Evolutionary conservation across 2,329 filamentous ascomycete species (phyloP), one percentile per base, ranked within the genome.

Genomic region (Paraphaeosphaeria minitans): DNA sequence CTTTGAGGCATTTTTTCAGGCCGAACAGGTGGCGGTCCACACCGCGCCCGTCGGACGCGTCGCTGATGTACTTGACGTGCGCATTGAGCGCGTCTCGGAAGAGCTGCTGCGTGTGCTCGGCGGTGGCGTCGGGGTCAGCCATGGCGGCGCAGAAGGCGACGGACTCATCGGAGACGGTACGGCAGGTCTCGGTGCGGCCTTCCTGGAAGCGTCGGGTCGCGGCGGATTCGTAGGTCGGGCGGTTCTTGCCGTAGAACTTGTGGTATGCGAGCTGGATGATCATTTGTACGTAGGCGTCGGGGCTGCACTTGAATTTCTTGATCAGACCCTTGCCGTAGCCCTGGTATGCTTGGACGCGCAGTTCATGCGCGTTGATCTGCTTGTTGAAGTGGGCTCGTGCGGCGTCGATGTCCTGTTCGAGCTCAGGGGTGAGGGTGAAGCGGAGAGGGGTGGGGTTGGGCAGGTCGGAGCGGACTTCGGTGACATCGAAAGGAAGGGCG

Each of bases 241-340:
- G 87, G 84, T 93, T 97, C 84, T 93, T 92, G 83, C 95, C 95
- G 80, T 96, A 97, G 92, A 99, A 97, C 82, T 98, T 98, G 85
- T 89, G 89, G 84, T 99, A 99, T 41, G 95, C 95, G 54, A 98
- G 87, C 79, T 99, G 95, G 77, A 99, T 99, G 77, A 97, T 83
- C 92, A 99, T 95, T 81, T 99, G 95, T 43, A 98, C 93, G 78
- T 96, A 99, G 33, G 94, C 95, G 72, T 99, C 96, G 31, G 95
- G 95, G 27, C 91, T 96, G 86, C 92, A 97, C 82, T 93, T 96
- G 88, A 99, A 98, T 80, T 97, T 96, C 88, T 99, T 99, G 84
- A 99, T 98, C 62, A 99, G 83, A 27, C 92, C 93, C 83, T 99
- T 99, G 77, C 95, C 95, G 78, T 99, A 99, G 70, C 89, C 94